A percentile compares a stretch with the other conserved stretches of the same genome.
Evolutionary conservation across 805 yeast species (phyloP).

Genomic region (Kodamaea leandrae): DNA sequence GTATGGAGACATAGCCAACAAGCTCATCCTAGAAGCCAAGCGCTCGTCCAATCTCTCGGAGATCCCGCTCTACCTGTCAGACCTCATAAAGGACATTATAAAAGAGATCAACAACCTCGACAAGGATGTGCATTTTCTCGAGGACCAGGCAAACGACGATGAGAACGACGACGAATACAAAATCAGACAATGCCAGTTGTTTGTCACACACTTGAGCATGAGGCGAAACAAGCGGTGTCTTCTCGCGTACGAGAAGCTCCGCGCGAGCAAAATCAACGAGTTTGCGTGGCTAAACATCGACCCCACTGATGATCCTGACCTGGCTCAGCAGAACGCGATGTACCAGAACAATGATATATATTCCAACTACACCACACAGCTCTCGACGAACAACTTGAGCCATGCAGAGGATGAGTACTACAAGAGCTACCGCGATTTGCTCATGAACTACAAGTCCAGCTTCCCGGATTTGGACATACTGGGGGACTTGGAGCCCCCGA

Average conservation of each 20-base stretch:
- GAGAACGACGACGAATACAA: slow-evolving; percentile 38
- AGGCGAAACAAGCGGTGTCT: slow-evolving; percentile 87
- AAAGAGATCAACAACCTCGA: slow-evolving; percentile 69
- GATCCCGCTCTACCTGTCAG: slow-evolving; percentile 71
- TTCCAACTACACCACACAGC: slow-evolving; percentile 23
- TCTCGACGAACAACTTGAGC: slow-evolving; percentile 52
- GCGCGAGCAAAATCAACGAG: slow-evolving; percentile 66
- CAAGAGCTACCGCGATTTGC: slow-evolving; percentile 64
- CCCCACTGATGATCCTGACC: slow-evolving; percentile 26
- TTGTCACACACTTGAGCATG: slow-evolving; percentile 73
- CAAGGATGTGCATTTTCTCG: slow-evolving; percentile 51
- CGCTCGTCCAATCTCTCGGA: slow-evolving; percentile 64
- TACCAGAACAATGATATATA: slow-evolving; percentile 12
- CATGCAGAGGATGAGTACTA: slow-evolving; percentile 80
- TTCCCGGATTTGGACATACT: slow-evolving; percentile 82
- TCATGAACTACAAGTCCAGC: slow-evolving; percentile 73
- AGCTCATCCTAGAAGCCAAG: slow-evolving; percentile 82
- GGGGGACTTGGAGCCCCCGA: slow-evolving; percentile 89
- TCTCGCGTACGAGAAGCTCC: slow-evolving; percentile 72
- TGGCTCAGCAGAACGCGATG: slow-evolving; percentile 2
- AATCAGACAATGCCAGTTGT: slow-evolving; percentile 58
- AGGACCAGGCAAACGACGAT: slow-evolving; percentile 27
- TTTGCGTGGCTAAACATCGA: slow-evolving; percentile 71
- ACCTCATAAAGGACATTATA: slow-evolving; percentile 62
- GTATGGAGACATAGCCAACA: slow-evolving; percentile 88